Evolutionary conservation across 2,329 filamentous ascomycete genomes (phyloP).

Genomic region (Phialocephala sp.): DNA sequence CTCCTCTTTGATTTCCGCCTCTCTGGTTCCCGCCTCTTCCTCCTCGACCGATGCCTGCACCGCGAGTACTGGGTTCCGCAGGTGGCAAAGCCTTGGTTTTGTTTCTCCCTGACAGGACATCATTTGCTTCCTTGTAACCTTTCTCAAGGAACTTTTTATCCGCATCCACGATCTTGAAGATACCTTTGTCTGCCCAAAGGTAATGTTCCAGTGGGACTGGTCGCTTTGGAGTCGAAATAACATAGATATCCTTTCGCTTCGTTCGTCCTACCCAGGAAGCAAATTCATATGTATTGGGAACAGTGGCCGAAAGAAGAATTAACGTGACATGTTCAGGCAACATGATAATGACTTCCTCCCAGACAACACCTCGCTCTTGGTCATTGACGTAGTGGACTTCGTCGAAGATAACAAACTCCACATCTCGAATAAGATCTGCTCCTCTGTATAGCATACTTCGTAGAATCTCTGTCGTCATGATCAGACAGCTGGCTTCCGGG

Average conservation of each 20-base stretch:
- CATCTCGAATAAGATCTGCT: slow-evolving; percentile 93
- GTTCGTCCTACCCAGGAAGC: slow-evolving; percentile 98
- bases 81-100: slow-evolving; percentile 63
- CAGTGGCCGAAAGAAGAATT: slow-evolving; percentile 92
- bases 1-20: slow-evolving; percentile 56
- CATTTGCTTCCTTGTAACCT: slow-evolving; percentile 94
- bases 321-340: slow-evolving; percentile 95
- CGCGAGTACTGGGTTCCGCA: slow-evolving; percentile 45
- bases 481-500: slow-evolving; percentile 94
- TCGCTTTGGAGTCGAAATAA: slow-evolving; percentile 95
- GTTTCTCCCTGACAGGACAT: slow-evolving; percentile 79
- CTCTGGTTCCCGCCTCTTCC: slow-evolving; percentile 60
- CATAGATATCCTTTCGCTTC: slow-evolving; percentile 98
- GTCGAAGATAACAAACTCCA: slow-evolving; percentile 98
- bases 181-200: slow-evolving; percentile 90
- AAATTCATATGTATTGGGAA: slow-evolving; percentile 97
- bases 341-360: slow-evolving; percentile 99
- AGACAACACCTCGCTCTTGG: slow-evolving; percentile 92
- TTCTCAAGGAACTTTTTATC: slow-evolving; percentile 91
- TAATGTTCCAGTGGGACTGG: slow-evolving; percentile 96
- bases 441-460: slow-evolving; percentile 98
- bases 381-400: slow-evolving; percentile 99
- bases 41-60: slow-evolving; percentile 59
- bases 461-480: slow-evolving; percentile 99
- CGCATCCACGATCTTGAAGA: slow-evolving; percentile 92